Conservation (phyloP, 148 eudicot genomes). For the Fallopia convolvulus region DNA sequence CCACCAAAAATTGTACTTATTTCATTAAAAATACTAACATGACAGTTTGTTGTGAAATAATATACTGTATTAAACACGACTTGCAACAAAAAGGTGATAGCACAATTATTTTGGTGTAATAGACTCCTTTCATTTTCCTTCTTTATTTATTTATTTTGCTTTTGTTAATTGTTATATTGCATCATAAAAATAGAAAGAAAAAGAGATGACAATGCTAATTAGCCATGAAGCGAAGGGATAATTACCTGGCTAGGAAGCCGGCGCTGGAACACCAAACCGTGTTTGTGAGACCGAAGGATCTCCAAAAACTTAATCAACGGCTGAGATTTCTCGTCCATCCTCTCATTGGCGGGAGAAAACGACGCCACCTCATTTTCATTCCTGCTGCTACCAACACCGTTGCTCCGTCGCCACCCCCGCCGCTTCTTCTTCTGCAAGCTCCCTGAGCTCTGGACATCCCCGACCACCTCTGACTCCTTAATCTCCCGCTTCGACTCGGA, state of each 20-base stretch:
- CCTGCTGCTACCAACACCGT: conserved; percentile 16
- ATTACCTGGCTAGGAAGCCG: conserved; percentile 50
- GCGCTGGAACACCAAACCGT: conserved; percentile 34
- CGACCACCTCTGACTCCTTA: conserved; percentile 5
- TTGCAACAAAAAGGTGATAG: not conserved
- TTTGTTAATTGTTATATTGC: not conserved
- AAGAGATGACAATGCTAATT: not conserved
- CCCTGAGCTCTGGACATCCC: conserved; percentile 46
- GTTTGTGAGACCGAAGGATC: conserved; percentile 23
- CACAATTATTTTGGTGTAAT: not conserved
- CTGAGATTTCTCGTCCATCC: conserved; percentile 16
- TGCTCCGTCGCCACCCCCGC: conserved; percentile 20
- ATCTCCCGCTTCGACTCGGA: conserved; percentile 23
- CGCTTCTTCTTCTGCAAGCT: conserved; percentile 33
- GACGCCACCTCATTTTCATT: conserved; percentile 20
- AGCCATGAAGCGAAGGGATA: not conserved
- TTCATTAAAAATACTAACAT: not conserved
- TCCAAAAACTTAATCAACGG: conserved; percentile 42
- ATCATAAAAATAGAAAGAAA: not conserved
- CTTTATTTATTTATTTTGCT: not conserved
- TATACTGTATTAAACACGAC: not conserved
- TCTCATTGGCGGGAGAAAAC: conserved; percentile 12
- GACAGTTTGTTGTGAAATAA: not conserved
- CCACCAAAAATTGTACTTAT: not conserved
- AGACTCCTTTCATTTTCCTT: not conserved